A percentile compares a stretch with the other conserved stretches of the same genome.
These are phyloP conservation scores for Mangifera indica DNA, from an alignment of 345 rosid genomes.

Conservation along the genomic window DNA sequence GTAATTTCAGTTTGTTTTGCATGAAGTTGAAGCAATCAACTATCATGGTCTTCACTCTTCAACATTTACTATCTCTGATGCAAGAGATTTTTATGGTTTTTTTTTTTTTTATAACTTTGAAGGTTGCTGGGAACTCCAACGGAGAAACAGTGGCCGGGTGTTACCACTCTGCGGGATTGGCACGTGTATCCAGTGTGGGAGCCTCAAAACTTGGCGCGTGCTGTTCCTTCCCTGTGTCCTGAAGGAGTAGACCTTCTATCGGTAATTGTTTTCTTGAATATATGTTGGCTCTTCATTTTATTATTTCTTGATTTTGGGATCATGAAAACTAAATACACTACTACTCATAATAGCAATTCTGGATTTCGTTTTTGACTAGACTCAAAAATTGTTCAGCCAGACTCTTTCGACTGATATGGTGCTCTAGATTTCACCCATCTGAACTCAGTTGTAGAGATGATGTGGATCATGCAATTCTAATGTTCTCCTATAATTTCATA, in stretches of 20 bases:
- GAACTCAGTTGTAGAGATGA: background rate
- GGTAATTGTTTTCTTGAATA: slow-evolving; percentile 32
- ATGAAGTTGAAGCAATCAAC: background rate
- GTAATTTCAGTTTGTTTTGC: background rate
- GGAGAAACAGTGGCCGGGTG: slow-evolving; percentile 88
- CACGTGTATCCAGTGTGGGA: slow-evolving; percentile 93
- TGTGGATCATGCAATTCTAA: no score
- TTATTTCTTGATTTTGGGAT: background rate
- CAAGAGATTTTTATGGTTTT: background rate
- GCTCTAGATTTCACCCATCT: background rate
- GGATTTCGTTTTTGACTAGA: background rate
- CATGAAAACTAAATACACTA: background rate
- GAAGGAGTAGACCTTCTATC: slow-evolving; percentile 86
- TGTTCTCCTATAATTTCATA: background rate
- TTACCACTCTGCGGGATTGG: slow-evolving; percentile 78
- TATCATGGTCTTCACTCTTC: background rate
- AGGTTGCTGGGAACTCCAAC: slow-evolving; percentile 91
- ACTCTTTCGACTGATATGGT: background rate
- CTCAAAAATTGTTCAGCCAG: no score
- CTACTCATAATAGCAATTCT: background rate
- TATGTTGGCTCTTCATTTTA: background rate
- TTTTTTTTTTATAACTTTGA: background rate
- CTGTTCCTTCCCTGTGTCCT: slow-evolving; percentile 67
- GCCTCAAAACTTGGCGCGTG: slow-evolving; percentile 63
- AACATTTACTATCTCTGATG: background rate